Evolutionary conservation across 371 early-diverging fungal genomes (phyloP), one percentile per base, ranked within the genome.

Genomic region (Haplosporangium sp.): DNA sequence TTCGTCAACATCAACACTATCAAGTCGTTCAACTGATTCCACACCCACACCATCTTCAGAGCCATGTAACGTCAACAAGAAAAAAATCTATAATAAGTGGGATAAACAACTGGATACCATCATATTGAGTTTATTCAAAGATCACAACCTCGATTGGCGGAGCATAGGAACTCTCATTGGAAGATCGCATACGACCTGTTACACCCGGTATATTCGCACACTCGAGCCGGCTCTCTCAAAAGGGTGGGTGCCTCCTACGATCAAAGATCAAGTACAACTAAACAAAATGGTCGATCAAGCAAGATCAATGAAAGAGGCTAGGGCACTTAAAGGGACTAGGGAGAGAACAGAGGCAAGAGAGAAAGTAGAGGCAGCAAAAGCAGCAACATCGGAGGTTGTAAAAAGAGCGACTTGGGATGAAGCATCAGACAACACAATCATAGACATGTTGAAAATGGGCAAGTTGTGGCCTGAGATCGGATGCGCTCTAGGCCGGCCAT

Each of bases 401-500:
- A 9, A 13, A 8, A 44, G 44, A 44, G 44, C 13, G 2, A 44
- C 44, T 13, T 44, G 44, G 44, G 44, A 44, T 13, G 44, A 8
- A 44, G 44, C 44, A 44, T 8, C 44, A 44, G 44, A 35, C 44
- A 60, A 64, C 34, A 64, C 3, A 39, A 77, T 77, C 56, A 55
- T 38, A 7, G 63, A 67, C 8, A 58, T 77, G 61, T 52, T 71
- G 3, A n/a, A 53, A 11, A 66, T 15, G 2, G 70, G 70, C 7
- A 65, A 58, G 17, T 38, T 53, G 0, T 73, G 78, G 78, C 69
- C 70, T 15, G 58, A 59, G 37, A 78, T 78, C n/a, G 78, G 70
- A 10, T 15, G 11, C 6, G 67, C 69, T 5, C 20, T 78, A 17
- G 38, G 45, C 11, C 61, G 69, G 48, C 70, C 78, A 4, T 78